A percentile compares a stretch with the other conserved stretches of the same genome.
Evolutionary conservation across 768 basidiomycete genomes (phyloP).

Genomic region (Strobilomyces dryophilus): DNA sequence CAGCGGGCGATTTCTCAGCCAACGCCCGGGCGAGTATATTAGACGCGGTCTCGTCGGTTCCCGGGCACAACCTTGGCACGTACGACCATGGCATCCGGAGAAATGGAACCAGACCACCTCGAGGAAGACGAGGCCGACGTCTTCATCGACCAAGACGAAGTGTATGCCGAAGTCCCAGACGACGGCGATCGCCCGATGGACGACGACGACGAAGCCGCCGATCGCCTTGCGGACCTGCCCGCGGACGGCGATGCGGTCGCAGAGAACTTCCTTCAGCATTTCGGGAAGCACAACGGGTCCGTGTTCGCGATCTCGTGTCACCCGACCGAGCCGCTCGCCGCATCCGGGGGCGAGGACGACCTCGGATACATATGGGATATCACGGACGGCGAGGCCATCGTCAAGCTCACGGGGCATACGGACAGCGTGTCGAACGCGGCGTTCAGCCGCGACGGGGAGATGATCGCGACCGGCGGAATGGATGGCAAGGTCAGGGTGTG

Average conservation of each 20-base stretch:
- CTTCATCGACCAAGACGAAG: slow-evolving; percentile 64
- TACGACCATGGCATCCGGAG: slow-evolving; percentile 28
- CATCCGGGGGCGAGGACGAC: slow-evolving; percentile 95
- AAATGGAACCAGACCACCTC: slow-evolving; percentile 34
- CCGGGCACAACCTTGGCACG: background rate
- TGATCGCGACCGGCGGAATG: slow-evolving; percentile 97
- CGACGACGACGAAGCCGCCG: slow-evolving; percentile 56
- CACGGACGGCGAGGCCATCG: slow-evolving; percentile 73
- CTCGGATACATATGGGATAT: slow-evolving; percentile 92
- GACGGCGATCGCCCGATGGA: slow-evolving; percentile 72
- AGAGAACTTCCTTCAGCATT: slow-evolving; percentile 68
- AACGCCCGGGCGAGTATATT: background rate
- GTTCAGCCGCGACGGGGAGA: slow-evolving; percentile 87
- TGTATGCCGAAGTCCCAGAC: slow-evolving; percentile 58
- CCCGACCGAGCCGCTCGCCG: slow-evolving; percentile 75
- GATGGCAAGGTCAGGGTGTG: slow-evolving; percentile 93
- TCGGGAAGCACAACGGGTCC: slow-evolving; percentile 64
- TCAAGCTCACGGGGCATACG: slow-evolving; percentile 85
- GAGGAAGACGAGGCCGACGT: slow-evolving; percentile 48
- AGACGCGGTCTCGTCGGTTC: background rate
- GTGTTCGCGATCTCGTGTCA: slow-evolving; percentile 85
- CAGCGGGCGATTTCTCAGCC: slow-evolving; percentile 25
- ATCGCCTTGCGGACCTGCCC: slow-evolving; percentile 41
- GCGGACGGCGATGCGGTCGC: slow-evolving; percentile 39
- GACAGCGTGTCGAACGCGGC: slow-evolving; percentile 81